Conservation (phyloP, 2,329 filamentous ascomycete species). For the Aspergillus piperis region DNA sequence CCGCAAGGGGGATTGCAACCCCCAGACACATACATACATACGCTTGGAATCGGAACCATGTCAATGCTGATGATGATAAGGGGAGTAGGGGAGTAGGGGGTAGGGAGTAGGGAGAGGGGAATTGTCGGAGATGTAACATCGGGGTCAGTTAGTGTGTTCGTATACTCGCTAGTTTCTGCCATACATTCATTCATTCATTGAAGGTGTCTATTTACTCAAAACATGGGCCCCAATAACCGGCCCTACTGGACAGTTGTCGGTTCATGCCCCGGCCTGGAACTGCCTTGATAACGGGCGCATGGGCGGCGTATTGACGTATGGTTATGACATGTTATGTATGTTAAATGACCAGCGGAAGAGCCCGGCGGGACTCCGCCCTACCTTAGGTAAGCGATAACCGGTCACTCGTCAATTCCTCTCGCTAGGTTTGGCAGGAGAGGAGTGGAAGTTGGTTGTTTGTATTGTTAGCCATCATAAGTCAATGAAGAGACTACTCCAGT, state of each 20-base stretch:
- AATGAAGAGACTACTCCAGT: too few relatives aligned
- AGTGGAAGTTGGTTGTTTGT: too few relatives aligned
- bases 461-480: too few relatives aligned
- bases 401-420: not conserved
- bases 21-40: not conserved
- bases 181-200: not conserved
- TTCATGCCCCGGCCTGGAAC: not conserved
- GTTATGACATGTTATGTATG: constrained; percentile 16
- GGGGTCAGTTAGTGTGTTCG: not conserved
- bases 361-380: constrained; percentile 30
- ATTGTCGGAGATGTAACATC: not conserved
- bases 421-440: too few relatives aligned
- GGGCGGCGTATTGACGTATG: not conserved
- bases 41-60: not conserved
- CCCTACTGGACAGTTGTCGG: not conserved
- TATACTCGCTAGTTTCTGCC: not conserved
- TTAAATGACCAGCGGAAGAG: constrained; percentile 25
- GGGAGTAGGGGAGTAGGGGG: not conserved
- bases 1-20: constrained; percentile 13
- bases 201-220: not conserved
- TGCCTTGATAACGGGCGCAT: not conserved
- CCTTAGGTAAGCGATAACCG: not conserved
- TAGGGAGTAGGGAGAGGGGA: not conserved
- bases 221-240: not conserved
- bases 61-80: not conserved